Evolutionary conservation across 139 green algal species (phyloP).

Genomic region (Parachlorella kessleri): DNA sequence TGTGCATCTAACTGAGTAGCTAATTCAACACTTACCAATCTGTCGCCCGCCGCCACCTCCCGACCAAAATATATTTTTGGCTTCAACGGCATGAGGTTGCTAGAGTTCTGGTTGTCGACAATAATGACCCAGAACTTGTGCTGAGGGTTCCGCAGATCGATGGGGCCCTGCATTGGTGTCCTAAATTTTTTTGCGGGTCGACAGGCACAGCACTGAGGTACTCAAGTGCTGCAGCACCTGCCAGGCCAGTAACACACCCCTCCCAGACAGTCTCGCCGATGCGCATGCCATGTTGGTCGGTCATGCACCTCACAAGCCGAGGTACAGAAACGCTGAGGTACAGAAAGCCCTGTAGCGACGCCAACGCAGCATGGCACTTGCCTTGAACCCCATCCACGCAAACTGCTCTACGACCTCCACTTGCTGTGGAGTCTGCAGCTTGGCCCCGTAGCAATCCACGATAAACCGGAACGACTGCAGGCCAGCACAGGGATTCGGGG

Average conservation of each 20-base stretch:
- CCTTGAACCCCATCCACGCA: not conserved
- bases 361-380: not conserved
- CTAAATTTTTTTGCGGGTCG: too few species aligned
- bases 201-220: too few species aligned
- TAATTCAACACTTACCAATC: not conserved
- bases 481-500: too few species aligned
- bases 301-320: too few species aligned
- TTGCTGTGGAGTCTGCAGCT: constrained; percentile 47
- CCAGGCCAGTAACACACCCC: too few species aligned
- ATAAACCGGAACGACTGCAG: constrained; percentile 63
- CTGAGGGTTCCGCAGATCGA: constrained; percentile 60
- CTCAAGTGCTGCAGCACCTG: too few species aligned
- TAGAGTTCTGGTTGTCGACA: not conserved
- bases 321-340: too few species aligned
- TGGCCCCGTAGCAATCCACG: constrained; percentile 54
- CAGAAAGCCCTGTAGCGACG: too few species aligned
- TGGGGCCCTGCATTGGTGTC: constrained; percentile 49
- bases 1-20: too few species aligned
- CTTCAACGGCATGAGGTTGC: not conserved
- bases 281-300: too few species aligned
- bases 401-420: constrained; percentile 43
- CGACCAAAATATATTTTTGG: constrained; percentile 81
- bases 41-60: constrained; percentile 55
- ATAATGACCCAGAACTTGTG: constrained; percentile 65
- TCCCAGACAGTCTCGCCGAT: too few species aligned